A percentile compares a stretch with the other conserved stretches of the same genome.
Conservation (phyloP, 257 asterid genomes). For the Capsicum rhomboideum region DNA sequence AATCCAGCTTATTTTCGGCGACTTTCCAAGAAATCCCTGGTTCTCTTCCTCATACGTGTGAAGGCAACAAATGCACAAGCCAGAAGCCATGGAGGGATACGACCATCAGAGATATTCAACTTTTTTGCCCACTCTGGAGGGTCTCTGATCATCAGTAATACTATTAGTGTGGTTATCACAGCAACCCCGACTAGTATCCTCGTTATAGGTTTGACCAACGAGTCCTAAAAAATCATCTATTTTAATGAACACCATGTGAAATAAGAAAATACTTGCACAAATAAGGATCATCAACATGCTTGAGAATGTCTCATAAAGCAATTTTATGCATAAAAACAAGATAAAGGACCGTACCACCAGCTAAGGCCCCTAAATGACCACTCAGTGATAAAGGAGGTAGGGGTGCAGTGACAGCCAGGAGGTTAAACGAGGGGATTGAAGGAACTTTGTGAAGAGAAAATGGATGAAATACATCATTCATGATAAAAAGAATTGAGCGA, state of each 20-base stretch:
- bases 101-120: constrained; percentile 14
- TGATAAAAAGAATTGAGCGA: neutral
- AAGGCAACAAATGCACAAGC: constrained; percentile 13
- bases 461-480: neutral
- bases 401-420: no score
- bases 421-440: no score
- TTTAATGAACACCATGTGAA: neutral
- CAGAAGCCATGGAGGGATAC: constrained; percentile 15
- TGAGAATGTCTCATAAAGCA: neutral
- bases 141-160: constrained; percentile 1
- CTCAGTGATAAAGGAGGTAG: no score
- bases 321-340: neutral
- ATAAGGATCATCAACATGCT: neutral
- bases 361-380: no score
- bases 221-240: neutral
- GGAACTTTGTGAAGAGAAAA: no score
- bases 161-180: neutral
- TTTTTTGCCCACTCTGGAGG: constrained; percentile 15
- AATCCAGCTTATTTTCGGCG: neutral
- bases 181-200: constrained; percentile 10
- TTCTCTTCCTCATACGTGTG: constrained; percentile 18
- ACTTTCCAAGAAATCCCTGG: constrained; percentile 5
- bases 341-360: no score
- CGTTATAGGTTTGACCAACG: constrained; percentile 11
- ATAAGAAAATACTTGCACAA: neutral